These are phyloP conservation scores for Rhytidhysteron rufulum DNA, from an alignment of 2,329 filamentous ascomycete genomes.

Conservation along the genomic window DNA sequence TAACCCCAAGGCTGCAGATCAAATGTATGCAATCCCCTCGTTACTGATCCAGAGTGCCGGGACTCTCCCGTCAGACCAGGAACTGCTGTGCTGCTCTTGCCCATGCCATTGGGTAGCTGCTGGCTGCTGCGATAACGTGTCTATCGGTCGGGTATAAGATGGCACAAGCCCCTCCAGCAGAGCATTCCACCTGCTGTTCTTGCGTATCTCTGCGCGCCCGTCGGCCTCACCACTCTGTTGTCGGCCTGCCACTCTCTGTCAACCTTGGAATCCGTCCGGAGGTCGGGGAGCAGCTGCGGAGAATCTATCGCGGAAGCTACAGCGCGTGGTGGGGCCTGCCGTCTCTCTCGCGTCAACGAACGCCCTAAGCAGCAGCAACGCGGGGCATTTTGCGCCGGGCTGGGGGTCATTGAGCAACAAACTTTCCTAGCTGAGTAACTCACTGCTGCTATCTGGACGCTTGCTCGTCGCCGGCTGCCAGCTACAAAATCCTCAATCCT, in stretches of 20 bases:
- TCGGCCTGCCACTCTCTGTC: not conserved
- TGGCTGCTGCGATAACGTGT: constrained; percentile 1
- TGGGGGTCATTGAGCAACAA: not conserved
- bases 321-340: constrained; percentile 1
- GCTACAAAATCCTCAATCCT: not conserved
- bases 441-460: not conserved
- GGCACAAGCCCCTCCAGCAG: not conserved
- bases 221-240: constrained; percentile 2
- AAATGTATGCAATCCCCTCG: not conserved
- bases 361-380: not conserved
- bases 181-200: not conserved
- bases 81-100: not conserved
- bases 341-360: not conserved
- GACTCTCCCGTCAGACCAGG: not conserved
- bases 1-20: constrained; percentile 2
- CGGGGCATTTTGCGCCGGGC: constrained; percentile 2
- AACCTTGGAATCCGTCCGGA: not conserved
- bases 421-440: constrained; percentile 1
- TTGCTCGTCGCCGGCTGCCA: not conserved
- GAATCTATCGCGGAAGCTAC: not conserved
- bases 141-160: constrained; percentile 1
- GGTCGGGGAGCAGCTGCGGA: not conserved
- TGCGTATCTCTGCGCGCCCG: not conserved
- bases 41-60: not conserved
- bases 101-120: not conserved